Conservation (phyloP, 106 monocot genomes). For the Gastrodia elata region DNA sequence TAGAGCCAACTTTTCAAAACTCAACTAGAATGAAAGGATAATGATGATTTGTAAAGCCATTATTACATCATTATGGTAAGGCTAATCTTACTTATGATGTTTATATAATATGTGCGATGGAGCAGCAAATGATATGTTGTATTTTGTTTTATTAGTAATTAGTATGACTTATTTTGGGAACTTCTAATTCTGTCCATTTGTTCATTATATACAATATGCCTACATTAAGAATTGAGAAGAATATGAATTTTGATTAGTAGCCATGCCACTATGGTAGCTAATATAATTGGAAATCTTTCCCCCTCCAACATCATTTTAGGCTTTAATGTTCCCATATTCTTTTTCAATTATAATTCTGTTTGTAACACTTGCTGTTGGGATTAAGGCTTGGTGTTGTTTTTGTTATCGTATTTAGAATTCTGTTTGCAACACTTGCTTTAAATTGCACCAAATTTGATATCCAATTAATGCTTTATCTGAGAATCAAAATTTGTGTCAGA, state of each 20-base stretch:
- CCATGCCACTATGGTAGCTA: neutral
- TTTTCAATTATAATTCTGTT: neutral
- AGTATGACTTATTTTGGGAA: neutral
- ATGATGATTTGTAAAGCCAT: neutral
- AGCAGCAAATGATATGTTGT: neutral
- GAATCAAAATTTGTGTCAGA: neutral
- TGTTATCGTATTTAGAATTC: neutral
- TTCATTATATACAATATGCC: neutral
- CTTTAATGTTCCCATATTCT: neutral
- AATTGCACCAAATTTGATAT: neutral
- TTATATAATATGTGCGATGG: neutral
- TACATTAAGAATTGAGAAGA: neutral
- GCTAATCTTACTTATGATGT: neutral
- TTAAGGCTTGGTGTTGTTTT: neutral
- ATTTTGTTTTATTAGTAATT: neutral
- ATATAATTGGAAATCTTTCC: neutral
- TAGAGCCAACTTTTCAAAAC: neutral
- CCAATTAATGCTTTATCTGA: neutral
- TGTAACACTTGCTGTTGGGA: no score
- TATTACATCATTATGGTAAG: neutral
- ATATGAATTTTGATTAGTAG: neutral
- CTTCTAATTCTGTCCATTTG: neutral
- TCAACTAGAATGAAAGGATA: neutral
- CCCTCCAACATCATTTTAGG: neutral
- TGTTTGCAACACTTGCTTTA: neutral